Conservation (phyloP, 2,329 filamentous ascomycete species). For the Trichoderma gracile region DNA sequence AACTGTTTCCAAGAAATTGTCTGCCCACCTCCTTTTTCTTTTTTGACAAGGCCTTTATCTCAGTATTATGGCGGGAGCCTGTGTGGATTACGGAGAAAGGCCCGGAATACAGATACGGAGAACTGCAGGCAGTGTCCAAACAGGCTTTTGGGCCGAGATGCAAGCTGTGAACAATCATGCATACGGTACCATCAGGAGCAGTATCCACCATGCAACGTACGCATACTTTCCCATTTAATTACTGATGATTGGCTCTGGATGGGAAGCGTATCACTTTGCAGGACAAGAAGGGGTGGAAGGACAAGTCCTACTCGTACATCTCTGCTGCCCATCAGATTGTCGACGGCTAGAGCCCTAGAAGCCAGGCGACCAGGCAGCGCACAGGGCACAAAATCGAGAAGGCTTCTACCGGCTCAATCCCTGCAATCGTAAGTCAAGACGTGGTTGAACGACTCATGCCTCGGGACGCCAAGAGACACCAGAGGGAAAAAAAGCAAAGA, state of each 20-base stretch:
- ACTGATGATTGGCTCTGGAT: too few relatives aligned
- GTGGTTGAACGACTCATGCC: too few relatives aligned
- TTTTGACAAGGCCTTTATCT: not conserved
- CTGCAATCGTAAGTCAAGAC: too few relatives aligned
- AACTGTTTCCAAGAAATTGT: not conserved
- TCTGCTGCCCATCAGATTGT: too few relatives aligned
- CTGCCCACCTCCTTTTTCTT: slow-evolving; percentile 13
- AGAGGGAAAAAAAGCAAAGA: not conserved
- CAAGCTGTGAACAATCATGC: not conserved
- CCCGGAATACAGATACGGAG: not conserved
- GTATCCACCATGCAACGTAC: not conserved
- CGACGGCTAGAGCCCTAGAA: too few relatives aligned
- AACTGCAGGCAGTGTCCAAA: not conserved
- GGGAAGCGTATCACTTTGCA: too few relatives aligned
- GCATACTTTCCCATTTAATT: too few relatives aligned
- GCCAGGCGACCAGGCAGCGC: too few relatives aligned
- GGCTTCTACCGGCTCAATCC: too few relatives aligned
- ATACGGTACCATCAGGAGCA: not conserved
- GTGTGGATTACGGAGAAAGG: not conserved
- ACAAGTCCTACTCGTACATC: too few relatives aligned
- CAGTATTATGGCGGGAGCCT: not conserved
- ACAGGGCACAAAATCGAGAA: too few relatives aligned
- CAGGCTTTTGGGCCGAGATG: not conserved
- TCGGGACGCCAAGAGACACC: not conserved
- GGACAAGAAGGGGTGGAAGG: too few relatives aligned